Percentiles rank a stretch among this genome's conserved stretches.
Conservation (phyloP, 139 green algal genomes). For the Pleodorina starrii region DNA sequence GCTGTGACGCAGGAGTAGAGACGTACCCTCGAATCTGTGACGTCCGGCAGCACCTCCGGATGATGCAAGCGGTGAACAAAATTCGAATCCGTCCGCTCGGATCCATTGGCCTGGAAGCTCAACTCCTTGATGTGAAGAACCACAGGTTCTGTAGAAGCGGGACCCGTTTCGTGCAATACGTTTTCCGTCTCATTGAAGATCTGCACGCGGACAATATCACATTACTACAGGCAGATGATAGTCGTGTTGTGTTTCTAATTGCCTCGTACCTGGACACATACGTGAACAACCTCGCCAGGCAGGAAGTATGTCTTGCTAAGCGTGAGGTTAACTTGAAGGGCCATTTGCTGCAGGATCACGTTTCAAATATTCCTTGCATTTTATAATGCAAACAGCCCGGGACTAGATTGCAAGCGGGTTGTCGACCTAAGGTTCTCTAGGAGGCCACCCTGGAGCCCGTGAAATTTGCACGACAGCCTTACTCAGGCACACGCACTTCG, state of each 20-base stretch:
- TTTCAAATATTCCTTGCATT: too few species aligned
- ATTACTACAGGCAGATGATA: too few species aligned
- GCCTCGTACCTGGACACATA: slow-evolving; percentile 41
- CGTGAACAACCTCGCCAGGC: slow-evolving; percentile 33
- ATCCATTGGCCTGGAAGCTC: slow-evolving; percentile 30
- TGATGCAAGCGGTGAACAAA: slow-evolving; percentile 31
- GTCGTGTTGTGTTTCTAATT: too few species aligned
- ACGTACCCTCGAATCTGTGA: slow-evolving; percentile 24
- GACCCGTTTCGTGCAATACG: neutral
- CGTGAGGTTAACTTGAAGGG: slow-evolving; percentile 14
- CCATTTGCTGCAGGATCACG: too few species aligned
- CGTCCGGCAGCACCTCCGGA: slow-evolving; percentile 17
- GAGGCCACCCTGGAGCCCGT: too few species aligned
- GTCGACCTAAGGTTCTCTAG: too few species aligned
- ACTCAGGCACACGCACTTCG: too few species aligned
- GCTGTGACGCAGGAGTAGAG: too few species aligned
- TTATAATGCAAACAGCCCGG: too few species aligned
- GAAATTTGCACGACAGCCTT: too few species aligned
- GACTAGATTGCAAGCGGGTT: too few species aligned
- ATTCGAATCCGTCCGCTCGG: slow-evolving; percentile 42
- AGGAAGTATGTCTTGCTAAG: slow-evolving; percentile 41
- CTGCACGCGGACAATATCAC: neutral
- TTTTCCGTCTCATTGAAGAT: slow-evolving; percentile 30
- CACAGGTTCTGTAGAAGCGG: neutral
- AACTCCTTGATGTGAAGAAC: slow-evolving; percentile 46